A percentile compares a stretch with the other conserved stretches of the same genome.
phyloP scores from a whole-genome alignment of 495 filamentous ascomycete species.

The Neurospora sp. region DNA sequence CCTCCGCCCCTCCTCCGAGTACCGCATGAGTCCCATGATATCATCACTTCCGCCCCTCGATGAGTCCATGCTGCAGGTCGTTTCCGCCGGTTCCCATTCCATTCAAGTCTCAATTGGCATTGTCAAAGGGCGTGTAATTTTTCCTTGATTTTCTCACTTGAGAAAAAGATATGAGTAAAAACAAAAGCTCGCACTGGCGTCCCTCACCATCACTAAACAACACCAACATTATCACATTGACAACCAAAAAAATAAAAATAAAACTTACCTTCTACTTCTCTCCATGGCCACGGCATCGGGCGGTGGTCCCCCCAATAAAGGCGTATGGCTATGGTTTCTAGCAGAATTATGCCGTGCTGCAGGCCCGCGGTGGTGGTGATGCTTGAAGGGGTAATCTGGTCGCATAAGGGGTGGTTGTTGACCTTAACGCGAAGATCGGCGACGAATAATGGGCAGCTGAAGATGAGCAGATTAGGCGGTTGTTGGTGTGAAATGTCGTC shows the following conservation, averaged over 20 bases:
- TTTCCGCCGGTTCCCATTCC: not conserved
- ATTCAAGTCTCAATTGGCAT: not conserved
- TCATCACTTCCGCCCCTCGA: not conserved
- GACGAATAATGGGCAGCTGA: not conserved
- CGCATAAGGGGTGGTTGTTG: not conserved
- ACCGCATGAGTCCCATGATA: not conserved
- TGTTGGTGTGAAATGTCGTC: not conserved
- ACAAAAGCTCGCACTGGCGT: not conserved
- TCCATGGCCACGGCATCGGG: constrained; percentile 9
- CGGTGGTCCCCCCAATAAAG: not conserved
- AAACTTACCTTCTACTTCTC: constrained; percentile 29
- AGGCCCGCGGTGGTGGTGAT: not conserved
- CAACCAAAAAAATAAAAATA: not conserved
- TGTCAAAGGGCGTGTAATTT: too few relatives aligned
- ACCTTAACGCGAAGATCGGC: not conserved
- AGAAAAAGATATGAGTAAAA: not conserved
- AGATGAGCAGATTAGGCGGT: not conserved
- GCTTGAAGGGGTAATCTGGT: constrained; percentile 1
- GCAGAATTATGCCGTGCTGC: not conserved
- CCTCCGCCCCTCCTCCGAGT: not conserved
- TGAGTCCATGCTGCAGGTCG: not conserved
- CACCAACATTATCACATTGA: not conserved
- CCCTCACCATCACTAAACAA: not conserved
- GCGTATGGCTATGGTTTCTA: not conserved
- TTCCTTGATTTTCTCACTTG: constrained; percentile 1